Percentiles rank a stretch among this genome's conserved stretches.
These are phyloP conservation scores for Sparassis latifolia DNA, from an alignment of 1,284 basidiomycete genomes.

Conservation along the genomic window DNA sequence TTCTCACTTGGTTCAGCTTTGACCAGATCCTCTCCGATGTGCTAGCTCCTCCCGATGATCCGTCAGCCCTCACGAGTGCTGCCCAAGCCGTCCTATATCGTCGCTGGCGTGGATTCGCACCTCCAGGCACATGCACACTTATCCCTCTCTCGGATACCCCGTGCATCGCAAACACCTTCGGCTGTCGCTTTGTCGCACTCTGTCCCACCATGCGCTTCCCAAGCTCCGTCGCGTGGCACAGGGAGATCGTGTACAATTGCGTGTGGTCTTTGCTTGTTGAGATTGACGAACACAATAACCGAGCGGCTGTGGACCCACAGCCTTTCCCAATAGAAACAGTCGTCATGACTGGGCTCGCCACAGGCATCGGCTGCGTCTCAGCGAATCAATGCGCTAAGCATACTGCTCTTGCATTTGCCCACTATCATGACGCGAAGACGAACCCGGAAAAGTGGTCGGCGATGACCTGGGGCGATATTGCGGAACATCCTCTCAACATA, in stretches of 20 bases:
- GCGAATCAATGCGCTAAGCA: conserved; percentile 13
- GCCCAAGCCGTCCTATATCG: conserved; percentile 15
- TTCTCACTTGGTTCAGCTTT: conserved; percentile 5
- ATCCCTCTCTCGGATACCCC: conserved; percentile 13
- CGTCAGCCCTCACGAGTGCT: conserved; percentile 9
- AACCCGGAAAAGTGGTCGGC: conserved; percentile 11
- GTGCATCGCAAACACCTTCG: conserved; percentile 11
- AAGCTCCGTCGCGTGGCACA: conserved; percentile 17
- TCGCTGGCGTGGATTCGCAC: conserved; percentile 19
- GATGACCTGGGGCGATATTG: conserved; percentile 6
- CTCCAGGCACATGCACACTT: conserved; percentile 21
- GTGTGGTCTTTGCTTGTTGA: conserved; percentile 20
- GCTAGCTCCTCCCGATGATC: conserved; percentile 9
- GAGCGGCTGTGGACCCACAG: conserved; percentile 3
- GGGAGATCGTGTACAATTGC: conserved; percentile 23
- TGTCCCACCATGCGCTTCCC: conserved; percentile 24
- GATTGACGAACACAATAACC: conserved; percentile 11
- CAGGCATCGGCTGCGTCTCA: conserved; percentile 14
- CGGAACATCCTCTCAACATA: no score
- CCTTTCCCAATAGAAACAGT: conserved; percentile 6
- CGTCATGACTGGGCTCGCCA: conserved; percentile 21
- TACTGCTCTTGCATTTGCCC: conserved; percentile 15
- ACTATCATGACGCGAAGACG: neutral
- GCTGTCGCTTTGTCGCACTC: conserved; percentile 14
- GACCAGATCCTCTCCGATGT: conserved; percentile 15